Evolutionary conservation across 148 eudicot genomes (phyloP).

Genomic region (Beta vulgaris): DNA sequence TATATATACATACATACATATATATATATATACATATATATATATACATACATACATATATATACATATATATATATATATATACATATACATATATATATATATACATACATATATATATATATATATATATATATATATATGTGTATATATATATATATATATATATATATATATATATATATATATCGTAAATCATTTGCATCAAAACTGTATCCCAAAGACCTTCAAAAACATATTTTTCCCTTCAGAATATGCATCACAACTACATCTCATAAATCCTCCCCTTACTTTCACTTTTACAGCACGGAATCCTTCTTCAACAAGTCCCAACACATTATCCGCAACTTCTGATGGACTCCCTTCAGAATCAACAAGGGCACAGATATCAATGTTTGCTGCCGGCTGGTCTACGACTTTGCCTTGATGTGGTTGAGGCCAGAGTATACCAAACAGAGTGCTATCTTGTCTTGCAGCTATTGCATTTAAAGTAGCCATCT

Average conservation of each 20-base stretch:
- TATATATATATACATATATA: too few species aligned
- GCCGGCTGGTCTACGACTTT: conserved; percentile 32
- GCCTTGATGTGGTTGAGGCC: conserved; percentile 31
- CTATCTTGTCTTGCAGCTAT: conserved; percentile 58
- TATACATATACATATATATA: background rate
- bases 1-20: too few species aligned
- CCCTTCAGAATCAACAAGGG: conserved; percentile 75
- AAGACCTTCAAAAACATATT: background rate
- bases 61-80: too few species aligned
- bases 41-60: too few species aligned
- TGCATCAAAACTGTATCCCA: background rate
- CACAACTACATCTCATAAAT: conserved; percentile 6
- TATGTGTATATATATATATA: too few species aligned
- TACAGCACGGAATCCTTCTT: conserved; percentile 76
- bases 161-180: too few species aligned
- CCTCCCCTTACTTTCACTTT: conserved; percentile 67
- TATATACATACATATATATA: too few species aligned
- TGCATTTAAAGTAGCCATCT: conserved; percentile 94
- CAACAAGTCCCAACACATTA: conserved; percentile 56
- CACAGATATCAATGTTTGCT: conserved; percentile 64
- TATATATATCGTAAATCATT: too few species aligned
- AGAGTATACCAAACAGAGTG: conserved; percentile 59
- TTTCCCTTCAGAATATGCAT: background rate
- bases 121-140: too few species aligned
- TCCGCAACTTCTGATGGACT: conserved; percentile 70